Percentiles rank a stretch among this genome's conserved stretches.
These are phyloP conservation scores for Colletotrichum incanum DNA, from an alignment of 2,329 filamentous ascomycete species.

Conservation along the genomic window DNA sequence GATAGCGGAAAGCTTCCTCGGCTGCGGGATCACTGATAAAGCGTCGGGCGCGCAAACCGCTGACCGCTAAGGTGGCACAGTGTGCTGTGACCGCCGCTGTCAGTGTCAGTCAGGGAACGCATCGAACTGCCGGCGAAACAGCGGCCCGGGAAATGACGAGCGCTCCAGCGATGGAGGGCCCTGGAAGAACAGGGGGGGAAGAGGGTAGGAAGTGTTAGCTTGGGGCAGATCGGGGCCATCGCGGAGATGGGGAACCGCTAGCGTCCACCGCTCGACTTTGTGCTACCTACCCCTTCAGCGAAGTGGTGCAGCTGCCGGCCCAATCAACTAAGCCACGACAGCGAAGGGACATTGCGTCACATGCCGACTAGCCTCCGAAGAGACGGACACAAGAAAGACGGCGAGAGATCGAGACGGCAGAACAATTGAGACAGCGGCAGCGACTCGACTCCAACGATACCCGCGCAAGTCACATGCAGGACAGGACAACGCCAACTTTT, in stretches of 20 bases:
- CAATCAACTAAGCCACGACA: constrained; percentile 35
- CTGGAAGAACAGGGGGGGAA: constrained; percentile 5
- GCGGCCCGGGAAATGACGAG: constrained; percentile 30
- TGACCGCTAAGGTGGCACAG: neutral
- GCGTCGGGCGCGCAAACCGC: neutral
- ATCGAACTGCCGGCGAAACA: constrained; percentile 34
- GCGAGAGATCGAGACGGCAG: constrained; percentile 9
- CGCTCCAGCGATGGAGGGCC: neutral
- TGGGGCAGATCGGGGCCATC: constrained; percentile 25
- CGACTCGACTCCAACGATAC: constrained; percentile 4
- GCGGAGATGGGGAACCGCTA: constrained; percentile 23
- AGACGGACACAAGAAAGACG: neutral
- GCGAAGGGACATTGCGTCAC: constrained; percentile 45
- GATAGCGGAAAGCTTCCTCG: constrained; percentile 1
- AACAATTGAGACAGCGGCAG: constrained; percentile 9
- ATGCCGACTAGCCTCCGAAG: constrained; percentile 40
- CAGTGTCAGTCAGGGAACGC: constrained; percentile 5
- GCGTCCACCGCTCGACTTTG: constrained; percentile 16
- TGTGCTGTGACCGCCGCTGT: constrained; percentile 10
- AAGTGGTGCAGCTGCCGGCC: constrained; percentile 15
- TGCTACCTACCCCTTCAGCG: constrained; percentile 27
- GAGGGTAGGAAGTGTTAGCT: constrained; percentile 12
- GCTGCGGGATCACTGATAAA: constrained; percentile 9
- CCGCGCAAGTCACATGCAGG: constrained; percentile 35
- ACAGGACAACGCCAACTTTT: neutral